phyloP scores from a whole-genome alignment of 2,329 filamentous ascomycete genomes.

The Aspergillus neoniger region DNA sequence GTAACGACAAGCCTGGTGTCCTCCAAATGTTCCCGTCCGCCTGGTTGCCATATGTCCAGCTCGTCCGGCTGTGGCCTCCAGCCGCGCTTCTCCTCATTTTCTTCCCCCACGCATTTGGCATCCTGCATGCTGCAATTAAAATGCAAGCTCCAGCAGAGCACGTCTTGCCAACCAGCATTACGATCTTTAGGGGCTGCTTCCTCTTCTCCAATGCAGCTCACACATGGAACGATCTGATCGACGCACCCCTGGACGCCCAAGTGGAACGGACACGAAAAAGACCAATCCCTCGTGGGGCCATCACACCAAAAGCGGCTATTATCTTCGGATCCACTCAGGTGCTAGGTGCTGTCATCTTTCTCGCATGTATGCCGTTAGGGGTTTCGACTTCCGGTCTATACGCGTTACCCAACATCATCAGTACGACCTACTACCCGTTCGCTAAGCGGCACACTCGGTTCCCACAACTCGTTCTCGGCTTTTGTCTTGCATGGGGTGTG shows the following conservation, averaged over 20 bases:
- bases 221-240: conserved; percentile 86
- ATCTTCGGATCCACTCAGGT: conserved; percentile 71
- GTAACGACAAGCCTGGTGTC: background rate
- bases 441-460: conserved; percentile 87
- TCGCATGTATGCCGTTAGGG: background rate
- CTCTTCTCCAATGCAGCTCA: conserved; percentile 78
- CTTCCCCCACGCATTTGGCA: conserved; percentile 84
- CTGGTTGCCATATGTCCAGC: conserved; percentile 13
- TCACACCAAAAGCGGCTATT: conserved; percentile 71
- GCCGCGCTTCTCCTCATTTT: conserved; percentile 82
- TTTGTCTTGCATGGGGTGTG: conserved; percentile 88
- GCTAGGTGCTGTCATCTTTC: conserved; percentile 1
- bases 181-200: conserved; percentile 59
- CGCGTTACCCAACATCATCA: conserved; percentile 7
- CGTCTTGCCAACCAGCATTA: conserved; percentile 34
- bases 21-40: background rate
- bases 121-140: conserved; percentile 51
- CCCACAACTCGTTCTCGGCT: conserved; percentile 77
- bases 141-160: conserved; percentile 65
- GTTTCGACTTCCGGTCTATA: conserved; percentile 1
- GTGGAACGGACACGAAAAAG: conserved; percentile 70
- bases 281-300: conserved; percentile 75
- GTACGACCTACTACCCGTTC: conserved; percentile 62
- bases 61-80: conserved; percentile 75
- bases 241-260: conserved; percentile 79